Evolutionary conservation across 306 rosid species (phyloP).

Genomic region (Canavalia ensiformis): DNA sequence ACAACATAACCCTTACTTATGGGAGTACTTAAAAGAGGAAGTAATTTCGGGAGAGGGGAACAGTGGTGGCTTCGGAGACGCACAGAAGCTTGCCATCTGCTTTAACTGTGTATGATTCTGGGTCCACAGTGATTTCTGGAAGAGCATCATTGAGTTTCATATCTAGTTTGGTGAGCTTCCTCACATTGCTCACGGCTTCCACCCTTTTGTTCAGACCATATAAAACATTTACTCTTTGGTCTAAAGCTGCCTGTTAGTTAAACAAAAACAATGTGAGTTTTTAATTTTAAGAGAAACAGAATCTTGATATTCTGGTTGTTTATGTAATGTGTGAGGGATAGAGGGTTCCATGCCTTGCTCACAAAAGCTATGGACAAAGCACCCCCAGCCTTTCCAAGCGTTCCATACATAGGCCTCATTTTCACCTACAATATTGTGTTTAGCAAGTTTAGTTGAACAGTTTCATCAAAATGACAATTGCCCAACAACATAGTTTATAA

Average conservation of each 20-base stretch:
- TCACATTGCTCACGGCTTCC: slow-evolving; percentile 69
- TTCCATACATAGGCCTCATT: slow-evolving; percentile 84
- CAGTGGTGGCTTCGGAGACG: slow-evolving; percentile 67
- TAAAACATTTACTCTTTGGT: slow-evolving; percentile 54
- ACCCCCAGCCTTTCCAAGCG: slow-evolving; percentile 79
- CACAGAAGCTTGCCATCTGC: slow-evolving; percentile 82
- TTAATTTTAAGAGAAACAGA: neutral
- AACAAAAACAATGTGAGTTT: slow-evolving; percentile 6
- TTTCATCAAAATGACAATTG: slow-evolving; percentile 25
- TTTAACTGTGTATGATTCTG: slow-evolving; percentile 77
- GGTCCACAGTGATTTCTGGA: slow-evolving; percentile 86
- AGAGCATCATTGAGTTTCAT: slow-evolving; percentile 83
- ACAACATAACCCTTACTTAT: neutral
- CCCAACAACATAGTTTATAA: neutral
- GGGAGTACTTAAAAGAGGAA: slow-evolving; percentile 64
- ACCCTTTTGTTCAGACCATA: slow-evolving; percentile 75
- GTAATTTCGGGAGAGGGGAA: slow-evolving; percentile 86
- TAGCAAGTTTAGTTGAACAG: neutral
- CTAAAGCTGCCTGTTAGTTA: slow-evolving; percentile 63
- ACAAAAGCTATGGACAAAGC: slow-evolving; percentile 78
- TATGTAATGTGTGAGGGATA: slow-evolving; percentile 2
- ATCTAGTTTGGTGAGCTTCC: slow-evolving; percentile 75
- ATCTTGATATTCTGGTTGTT: neutral
- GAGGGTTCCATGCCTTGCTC: slow-evolving; percentile 74
- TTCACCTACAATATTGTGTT: slow-evolving; percentile 59